A percentile compares a stretch with the other conserved stretches of the same genome.
Evolutionary conservation across 1,284 basidiomycete genomes (phyloP).

Genomic region (Sphagnurus paluster): DNA sequence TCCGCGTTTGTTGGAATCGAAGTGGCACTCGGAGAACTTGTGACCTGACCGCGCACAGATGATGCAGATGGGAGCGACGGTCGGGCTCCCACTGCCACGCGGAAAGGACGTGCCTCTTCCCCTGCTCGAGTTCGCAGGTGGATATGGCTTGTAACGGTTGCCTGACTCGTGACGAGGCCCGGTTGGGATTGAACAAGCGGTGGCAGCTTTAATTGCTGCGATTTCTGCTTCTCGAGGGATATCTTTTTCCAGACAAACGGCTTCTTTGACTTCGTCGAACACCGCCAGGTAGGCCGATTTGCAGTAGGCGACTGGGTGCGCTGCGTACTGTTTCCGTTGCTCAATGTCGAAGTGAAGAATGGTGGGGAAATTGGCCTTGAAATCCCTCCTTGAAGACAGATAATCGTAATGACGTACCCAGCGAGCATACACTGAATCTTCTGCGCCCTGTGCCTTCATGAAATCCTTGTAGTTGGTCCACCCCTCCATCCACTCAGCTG

Average conservation of each 20-base stretch:
- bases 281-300: background rate
- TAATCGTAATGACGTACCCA: background rate
- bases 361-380: conserved; percentile 1
- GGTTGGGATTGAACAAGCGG: too few relatives aligned
- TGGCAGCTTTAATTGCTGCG: too few relatives aligned
- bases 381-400: background rate
- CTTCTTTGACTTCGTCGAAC: too few relatives aligned
- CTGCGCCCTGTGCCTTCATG: background rate
- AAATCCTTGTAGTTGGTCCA: background rate
- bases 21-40: conserved; percentile 14
- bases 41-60: conserved; percentile 22
- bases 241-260: too few relatives aligned
- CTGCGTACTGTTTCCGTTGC: background rate
- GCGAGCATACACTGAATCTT: background rate
- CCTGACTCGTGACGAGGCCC: too few relatives aligned
- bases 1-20: conserved; percentile 13
- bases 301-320: background rate
- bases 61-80: conserved; percentile 22
- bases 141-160: too few relatives aligned
- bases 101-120: too few relatives aligned
- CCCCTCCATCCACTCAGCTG: conserved; percentile 1
- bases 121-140: too few relatives aligned
- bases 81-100: conserved; percentile 9
- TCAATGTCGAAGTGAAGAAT: conserved; percentile 3
- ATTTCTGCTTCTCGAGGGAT: too few relatives aligned